Base-by-base conservation (phyloP, 2,329 filamentous ascomycete genomes). In the Parasarocladium wereldwijsianum region DNA sequence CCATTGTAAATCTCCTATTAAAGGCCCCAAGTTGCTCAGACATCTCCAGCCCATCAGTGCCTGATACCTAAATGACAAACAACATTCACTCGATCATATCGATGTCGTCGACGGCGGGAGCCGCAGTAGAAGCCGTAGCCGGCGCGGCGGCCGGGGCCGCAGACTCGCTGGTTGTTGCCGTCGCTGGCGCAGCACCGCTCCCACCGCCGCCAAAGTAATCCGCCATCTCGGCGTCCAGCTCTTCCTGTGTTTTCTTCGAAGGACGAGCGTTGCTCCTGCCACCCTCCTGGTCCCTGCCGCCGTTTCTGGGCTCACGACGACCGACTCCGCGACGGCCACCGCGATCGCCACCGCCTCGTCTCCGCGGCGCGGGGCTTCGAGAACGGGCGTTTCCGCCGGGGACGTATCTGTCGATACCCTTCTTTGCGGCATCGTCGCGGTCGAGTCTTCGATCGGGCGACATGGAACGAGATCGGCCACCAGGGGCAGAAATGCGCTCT, bases 181-280 rank as follows among this genome's bases (percentile, higher is more conserved):
- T 38, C 7, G 41, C 36, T 8, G 45, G 48, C 34, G 52, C 56
- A n/a, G 45, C 51, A 30, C 46, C 53, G 27, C 55, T 46, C 26
- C 43, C 43, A 30, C 43, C 36, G 16, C 57, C 59, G 17, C 67
- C 75, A 62, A 84, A 94, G 53, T 94, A 94, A 47, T 93, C 83
- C 17, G 77, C 84, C 86, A 94, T 94, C 56, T 94, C 86, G n/a
- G 82, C 83, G 50, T 94, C 86, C 23, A 94, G 63, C 50, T 94
- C 83, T 43, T 93, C 82, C 41, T 85, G 79, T 0, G 86, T 93
- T 67, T 93, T 93, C 55, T 73, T 78, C 3, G 74, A 65, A n/a
- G 28, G 28, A 28, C 82, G 68, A 22, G 67, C 66, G 31, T 61
- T 56, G 14, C 52, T 51, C 15, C 56, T 49, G 23, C 52, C 54